Conservation (phyloP, 495 filamentous ascomycete genomes). For the Talaromyces wortmannii region DNA sequence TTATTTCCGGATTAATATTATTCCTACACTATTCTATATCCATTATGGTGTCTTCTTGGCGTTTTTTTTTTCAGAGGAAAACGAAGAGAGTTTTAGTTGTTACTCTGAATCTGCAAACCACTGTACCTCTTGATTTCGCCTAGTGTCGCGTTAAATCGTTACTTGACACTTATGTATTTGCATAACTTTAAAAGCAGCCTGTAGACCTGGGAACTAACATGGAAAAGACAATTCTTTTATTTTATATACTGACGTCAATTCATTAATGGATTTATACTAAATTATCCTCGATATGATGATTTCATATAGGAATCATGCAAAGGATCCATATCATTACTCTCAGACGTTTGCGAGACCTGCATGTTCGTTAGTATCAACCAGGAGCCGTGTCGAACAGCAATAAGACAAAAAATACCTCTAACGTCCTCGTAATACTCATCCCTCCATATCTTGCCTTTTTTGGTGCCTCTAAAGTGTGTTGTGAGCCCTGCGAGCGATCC, state of each 20-base stretch:
- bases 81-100: background rate
- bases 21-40: too few species aligned
- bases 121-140: background rate
- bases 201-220: too few species aligned
- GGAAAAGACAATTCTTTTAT: too few species aligned
- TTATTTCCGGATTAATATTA: too few species aligned
- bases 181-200: too few species aligned
- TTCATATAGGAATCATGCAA: background rate
- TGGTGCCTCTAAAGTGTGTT: background rate
- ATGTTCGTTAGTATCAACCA: background rate
- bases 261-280: background rate
- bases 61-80: background rate
- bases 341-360: slow-evolving; percentile 3
- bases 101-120: background rate
- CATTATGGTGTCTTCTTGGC: too few species aligned
- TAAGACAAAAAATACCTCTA: background rate
- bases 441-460: background rate
- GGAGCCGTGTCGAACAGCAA: background rate
- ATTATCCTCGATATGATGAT: background rate
- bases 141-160: too few species aligned
- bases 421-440: slow-evolving; percentile 2
- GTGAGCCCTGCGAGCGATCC: background rate
- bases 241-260: background rate
- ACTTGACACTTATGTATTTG: too few species aligned
- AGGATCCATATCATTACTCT: slow-evolving; percentile 1